Evolutionary conservation across 1,284 basidiomycete genomes (phyloP).

Genomic region (Microbotryomycetes sp.): DNA sequence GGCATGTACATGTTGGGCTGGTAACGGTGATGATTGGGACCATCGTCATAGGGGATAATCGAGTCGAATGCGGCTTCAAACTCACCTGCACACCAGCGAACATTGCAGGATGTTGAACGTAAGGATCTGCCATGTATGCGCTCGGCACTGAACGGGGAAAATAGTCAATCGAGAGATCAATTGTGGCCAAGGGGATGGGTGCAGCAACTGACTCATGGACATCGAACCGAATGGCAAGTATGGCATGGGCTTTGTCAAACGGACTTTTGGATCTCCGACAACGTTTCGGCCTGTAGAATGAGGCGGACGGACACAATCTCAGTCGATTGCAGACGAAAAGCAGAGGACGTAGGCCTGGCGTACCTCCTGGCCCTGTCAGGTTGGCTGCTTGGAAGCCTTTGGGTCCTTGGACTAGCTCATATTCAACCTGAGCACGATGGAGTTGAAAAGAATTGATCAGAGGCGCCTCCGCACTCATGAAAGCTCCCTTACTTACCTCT

Average conservation of each 20-base stretch:
- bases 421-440: slow-evolving; percentile 31
- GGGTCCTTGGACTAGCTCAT: slow-evolving; percentile 36
- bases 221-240: slow-evolving; percentile 25
- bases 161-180: not conserved
- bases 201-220: slow-evolving; percentile 20
- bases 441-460: not conserved
- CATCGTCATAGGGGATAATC: no score
- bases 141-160: slow-evolving; percentile 4
- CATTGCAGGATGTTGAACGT: slow-evolving; percentile 31
- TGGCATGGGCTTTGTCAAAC: slow-evolving; percentile 27
- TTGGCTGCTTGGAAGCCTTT: slow-evolving; percentile 38
- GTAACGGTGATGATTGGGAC: no score
- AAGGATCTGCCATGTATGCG: slow-evolving; percentile 32
- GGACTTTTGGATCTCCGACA: slow-evolving; percentile 36
- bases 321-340: not conserved
- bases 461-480: not conserved
- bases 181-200: not conserved
- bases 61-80: no score
- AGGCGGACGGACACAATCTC: not conserved
- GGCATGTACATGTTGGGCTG: not conserved
- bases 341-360: not conserved
- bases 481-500: slow-evolving; percentile 1
- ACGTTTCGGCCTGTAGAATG: slow-evolving; percentile 20
- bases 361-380: slow-evolving; percentile 36
- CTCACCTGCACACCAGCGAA: not conserved